A percentile compares a stretch with the other conserved stretches of the same genome.
phyloP scores from a whole-genome alignment of 2,329 filamentous ascomycete species.

The Podosphaera xanthii region DNA sequence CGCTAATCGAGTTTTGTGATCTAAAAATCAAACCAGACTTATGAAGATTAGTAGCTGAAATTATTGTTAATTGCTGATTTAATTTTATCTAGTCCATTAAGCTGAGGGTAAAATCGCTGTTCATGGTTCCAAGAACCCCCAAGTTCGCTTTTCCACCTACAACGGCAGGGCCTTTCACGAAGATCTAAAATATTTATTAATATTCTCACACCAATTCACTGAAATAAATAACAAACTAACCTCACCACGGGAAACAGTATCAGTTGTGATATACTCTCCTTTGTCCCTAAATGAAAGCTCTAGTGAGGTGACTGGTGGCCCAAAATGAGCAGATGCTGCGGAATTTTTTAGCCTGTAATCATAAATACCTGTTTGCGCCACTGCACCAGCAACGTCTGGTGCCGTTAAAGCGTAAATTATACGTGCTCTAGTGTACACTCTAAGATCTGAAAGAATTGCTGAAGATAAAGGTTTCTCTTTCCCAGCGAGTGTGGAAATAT shows the following conservation, averaged over 20 bases:
- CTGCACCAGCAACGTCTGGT: constrained; percentile 63
- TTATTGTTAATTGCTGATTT: too few species aligned
- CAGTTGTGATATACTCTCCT: constrained; percentile 34
- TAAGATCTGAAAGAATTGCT: constrained; percentile 52
- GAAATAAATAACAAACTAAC: constrained; percentile 21
- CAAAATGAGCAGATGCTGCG: constrained; percentile 42
- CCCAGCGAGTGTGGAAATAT: constrained; percentile 51
- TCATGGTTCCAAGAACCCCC: constrained; percentile 39
- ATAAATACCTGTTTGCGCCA: constrained; percentile 69
- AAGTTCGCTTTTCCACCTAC: constrained; percentile 40
- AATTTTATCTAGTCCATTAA: constrained; percentile 3
- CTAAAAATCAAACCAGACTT: too few species aligned
- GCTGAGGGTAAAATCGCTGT: constrained; percentile 51
- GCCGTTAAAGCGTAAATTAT: constrained; percentile 71
- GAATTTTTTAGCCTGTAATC: constrained; percentile 46
- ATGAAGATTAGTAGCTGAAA: too few species aligned
- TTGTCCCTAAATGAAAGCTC: constrained; percentile 55
- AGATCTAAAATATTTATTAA: constrained; percentile 38
- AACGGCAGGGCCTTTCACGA: constrained; percentile 39
- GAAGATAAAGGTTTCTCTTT: constrained; percentile 22
- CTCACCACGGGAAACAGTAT: constrained; percentile 37
- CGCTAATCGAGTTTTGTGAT: too few species aligned
- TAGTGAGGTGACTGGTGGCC: constrained; percentile 54
- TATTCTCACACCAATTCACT: constrained; percentile 2
- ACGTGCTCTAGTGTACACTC: constrained; percentile 57